These are phyloP conservation scores for Rhodomyrtus tomentosa DNA, from an alignment of 345 rosid species.

Conservation along the genomic window DNA sequence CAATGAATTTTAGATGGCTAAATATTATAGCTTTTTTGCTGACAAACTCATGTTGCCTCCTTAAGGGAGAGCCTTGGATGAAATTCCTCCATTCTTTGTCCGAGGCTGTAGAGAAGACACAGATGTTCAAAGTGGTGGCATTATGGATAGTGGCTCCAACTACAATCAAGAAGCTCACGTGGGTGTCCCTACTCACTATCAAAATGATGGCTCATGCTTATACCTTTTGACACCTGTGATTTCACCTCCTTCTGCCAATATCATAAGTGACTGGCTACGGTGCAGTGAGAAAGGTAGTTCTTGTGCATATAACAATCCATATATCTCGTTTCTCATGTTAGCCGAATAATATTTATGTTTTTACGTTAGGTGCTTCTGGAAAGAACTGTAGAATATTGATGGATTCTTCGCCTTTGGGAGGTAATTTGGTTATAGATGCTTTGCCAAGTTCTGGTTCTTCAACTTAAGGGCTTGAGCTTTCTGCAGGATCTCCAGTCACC, in stretches of 20 bases:
- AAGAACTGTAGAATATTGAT: slow-evolving; percentile 2
- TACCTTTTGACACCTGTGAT: slow-evolving; percentile 53
- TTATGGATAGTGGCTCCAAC: slow-evolving; percentile 1
- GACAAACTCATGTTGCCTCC: slow-evolving; percentile 10
- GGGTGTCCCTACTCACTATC: slow-evolving; percentile 59
- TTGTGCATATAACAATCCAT: slow-evolving; percentile 2
- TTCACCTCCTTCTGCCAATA: slow-evolving; percentile 65
- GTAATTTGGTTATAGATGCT: slow-evolving; percentile 5
- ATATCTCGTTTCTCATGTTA: neutral
- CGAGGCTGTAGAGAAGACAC: slow-evolving; percentile 11
- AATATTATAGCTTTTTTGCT: slow-evolving; percentile 1
- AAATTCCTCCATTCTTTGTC: slow-evolving; percentile 30
- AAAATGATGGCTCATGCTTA: slow-evolving; percentile 65
- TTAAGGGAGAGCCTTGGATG: slow-evolving; percentile 26
- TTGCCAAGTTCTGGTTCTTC: neutral
- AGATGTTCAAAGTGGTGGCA: slow-evolving; percentile 10
- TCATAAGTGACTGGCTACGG: slow-evolving; percentile 46
- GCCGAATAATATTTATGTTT: neutral
- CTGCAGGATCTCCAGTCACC: slow-evolving; percentile 21
- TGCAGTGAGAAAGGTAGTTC: slow-evolving; percentile 30
- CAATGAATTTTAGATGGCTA: neutral
- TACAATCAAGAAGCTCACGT: slow-evolving; percentile 22
- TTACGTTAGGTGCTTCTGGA: slow-evolving; percentile 15
- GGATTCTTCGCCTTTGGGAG: slow-evolving; percentile 18
- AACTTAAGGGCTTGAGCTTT: neutral